Conservation (phyloP, 768 basidiomycete genomes). For the Rhizopogon salebrosus region DNA sequence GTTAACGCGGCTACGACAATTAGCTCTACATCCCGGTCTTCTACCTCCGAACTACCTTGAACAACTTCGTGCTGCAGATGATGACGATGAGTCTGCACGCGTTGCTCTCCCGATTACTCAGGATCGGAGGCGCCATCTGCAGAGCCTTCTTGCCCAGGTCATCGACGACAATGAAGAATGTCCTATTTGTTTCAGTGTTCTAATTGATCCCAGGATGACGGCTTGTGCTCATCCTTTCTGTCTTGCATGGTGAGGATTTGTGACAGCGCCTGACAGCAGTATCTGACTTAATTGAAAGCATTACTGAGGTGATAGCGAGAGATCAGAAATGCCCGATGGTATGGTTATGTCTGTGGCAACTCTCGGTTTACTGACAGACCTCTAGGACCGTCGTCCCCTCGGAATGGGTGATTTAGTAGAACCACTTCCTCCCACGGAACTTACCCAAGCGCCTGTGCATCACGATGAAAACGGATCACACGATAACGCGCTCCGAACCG, state of each 20-base stretch:
- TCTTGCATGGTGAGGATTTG: constrained; percentile 48
- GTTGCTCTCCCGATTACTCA: constrained; percentile 40
- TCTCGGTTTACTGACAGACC: constrained; percentile 1
- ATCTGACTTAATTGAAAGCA: constrained; percentile 34
- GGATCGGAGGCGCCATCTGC: constrained; percentile 51
- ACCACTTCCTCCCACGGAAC: constrained; percentile 59
- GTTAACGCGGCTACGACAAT: constrained; percentile 82
- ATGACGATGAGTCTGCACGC: constrained; percentile 11
- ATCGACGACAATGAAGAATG: constrained; percentile 84
- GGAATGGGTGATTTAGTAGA: constrained; percentile 52
- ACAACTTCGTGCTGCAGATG: constrained; percentile 40
- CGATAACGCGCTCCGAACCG: constrained; percentile 35
- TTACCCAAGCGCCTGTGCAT: constrained; percentile 53
- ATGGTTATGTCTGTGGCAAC: constrained; percentile 5
- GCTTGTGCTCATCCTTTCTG: constrained; percentile 72
- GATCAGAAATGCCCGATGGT: constrained; percentile 85
- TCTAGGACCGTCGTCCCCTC: constrained; percentile 67
- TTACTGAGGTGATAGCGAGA: constrained; percentile 61
- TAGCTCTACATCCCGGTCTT: constrained; percentile 74
- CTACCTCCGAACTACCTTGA: constrained; percentile 69
- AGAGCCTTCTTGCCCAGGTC: constrained; percentile 52
- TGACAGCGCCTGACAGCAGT: not conserved
- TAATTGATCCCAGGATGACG: constrained; percentile 68
- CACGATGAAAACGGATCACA: constrained; percentile 35
- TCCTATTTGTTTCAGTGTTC: constrained; percentile 62